Base-by-base conservation (phyloP, 768 basidiomycete species). In the Mycena chlorophos region DNA sequence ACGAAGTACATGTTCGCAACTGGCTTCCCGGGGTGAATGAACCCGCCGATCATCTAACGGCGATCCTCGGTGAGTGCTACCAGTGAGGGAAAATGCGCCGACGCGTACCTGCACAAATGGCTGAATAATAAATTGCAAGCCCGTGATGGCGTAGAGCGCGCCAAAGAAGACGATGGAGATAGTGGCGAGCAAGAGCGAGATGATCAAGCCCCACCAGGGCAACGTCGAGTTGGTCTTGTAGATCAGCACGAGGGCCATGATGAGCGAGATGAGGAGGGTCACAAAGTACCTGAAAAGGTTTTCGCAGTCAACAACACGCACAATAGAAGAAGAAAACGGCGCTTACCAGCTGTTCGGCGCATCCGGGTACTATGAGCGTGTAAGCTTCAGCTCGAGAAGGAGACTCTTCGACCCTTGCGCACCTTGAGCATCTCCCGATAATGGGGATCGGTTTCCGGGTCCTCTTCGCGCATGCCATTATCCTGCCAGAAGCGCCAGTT, bases 1-100 rank as follows among this genome's bases (percentile, higher is more conserved):
- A 78, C 71, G 55, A 80, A 79, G 66, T 85, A 86, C 72, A 88
- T 82, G 66, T 87, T 88, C n/a, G 85, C 84, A 53, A 85, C 80
- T 1, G 84, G 84, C 59, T 80, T 81, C 22, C 84, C 83, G 5
- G 84, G 81, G 62, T 80, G 78, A 26, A 84, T 72, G 29, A 77
- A 78, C 3, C 79, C 80, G n/a, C 79, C 81, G 19, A 83, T 78
- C 81, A 84, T 84, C 77, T 83, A 70, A 60, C 70, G 65, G 58
- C 16, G 10, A 29, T 49, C 17, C 72, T 55, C 22, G 3, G 26
- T 20, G 19, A 19, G 26, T 39, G 47, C 23, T 52, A 68, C 67
- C 66, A 70, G 69, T 65, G 66, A 70, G 14, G 69, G 68, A 54
- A 69, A 64, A 37, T 65, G 69, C 55, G 17, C 22, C 14, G 39